Base-by-base conservation (phyloP, 2,329 filamentous ascomycete species). In the Fusarium sp. region DNA sequence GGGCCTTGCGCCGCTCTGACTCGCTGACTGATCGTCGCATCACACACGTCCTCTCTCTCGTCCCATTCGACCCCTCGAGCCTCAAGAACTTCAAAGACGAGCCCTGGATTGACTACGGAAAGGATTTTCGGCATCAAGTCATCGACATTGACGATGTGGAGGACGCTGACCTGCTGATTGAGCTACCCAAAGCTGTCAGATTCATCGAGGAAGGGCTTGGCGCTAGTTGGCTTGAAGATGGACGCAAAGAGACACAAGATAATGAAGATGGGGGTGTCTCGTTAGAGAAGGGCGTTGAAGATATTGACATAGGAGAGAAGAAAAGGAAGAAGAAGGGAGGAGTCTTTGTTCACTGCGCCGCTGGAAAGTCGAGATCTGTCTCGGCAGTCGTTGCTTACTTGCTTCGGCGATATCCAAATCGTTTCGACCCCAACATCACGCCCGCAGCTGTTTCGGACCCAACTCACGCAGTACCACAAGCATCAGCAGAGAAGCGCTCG, bases 341-440 rank as follows among this genome's bases (percentile, higher is more conserved):
- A 12, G 83, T 88, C 26, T 83, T 83, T 53, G 84, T 88, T 9
- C 82, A 85, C 78, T 97, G 95, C 83, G 94, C 93, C 22, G 97
- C 97, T 88, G 95, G 95, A 49, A 96, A 96, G 78, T 97, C 93
- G 31, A 91, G 95, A 57, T 98, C 94, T 43, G 91, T 94, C 66
- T 89, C 92, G 29, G 86, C 91, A 65, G 85, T 92, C 51, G 85
- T 96, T 55, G 94, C 95, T 60, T 98, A 93, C 76, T 81, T 98
- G 46, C 89, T 98, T 64, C 88, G 85, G 76, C 85, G 84, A 68
- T 82, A 87, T 67, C 84, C 86, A 6, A 74, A 81, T 32, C 81
- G 81, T 51, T 86, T 86, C 69, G 75, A 77, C 57, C 72, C 75
- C 29, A 74, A 81, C 65, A 48, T 74, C 61, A 63, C 76, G 11